Percentiles rank a stretch among this genome's conserved stretches.
Conservation (phyloP, 768 basidiomycete genomes). For the Chalciporus chontae region DNA sequence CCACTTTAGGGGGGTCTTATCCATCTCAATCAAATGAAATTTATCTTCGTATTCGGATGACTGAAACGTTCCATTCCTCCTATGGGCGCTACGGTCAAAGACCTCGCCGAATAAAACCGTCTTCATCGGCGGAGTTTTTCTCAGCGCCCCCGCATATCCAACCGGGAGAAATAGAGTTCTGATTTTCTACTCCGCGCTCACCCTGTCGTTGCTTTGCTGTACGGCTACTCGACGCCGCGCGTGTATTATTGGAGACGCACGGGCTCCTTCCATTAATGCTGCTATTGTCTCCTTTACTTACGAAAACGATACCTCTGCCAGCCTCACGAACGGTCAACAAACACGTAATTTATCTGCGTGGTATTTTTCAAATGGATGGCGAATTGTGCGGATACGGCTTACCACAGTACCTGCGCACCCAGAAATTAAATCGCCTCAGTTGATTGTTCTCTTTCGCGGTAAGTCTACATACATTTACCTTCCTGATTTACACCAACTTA, state of each 20-base stretch:
- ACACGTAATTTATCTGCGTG: constrained; percentile 8
- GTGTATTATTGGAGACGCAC: constrained; percentile 22
- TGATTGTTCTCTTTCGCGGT: not conserved
- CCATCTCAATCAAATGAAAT: constrained; percentile 23
- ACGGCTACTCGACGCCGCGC: constrained; percentile 2
- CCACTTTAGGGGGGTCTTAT: constrained; percentile 16
- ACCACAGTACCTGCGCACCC: not conserved
- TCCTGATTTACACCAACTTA: not conserved
- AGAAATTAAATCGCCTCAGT: not conserved
- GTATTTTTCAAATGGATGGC: not conserved
- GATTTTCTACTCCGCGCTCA: not conserved
- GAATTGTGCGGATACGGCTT: not conserved
- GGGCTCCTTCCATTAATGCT: not conserved
- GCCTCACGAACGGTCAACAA: constrained; percentile 14
- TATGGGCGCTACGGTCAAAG: constrained; percentile 8
- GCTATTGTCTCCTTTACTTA: constrained; percentile 2
- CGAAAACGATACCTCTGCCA: constrained; percentile 9
- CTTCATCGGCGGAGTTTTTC: not conserved
- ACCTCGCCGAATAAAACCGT: not conserved
- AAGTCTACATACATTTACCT: not conserved
- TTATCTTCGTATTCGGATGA: not conserved
- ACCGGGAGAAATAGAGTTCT: not conserved
- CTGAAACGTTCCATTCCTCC: constrained; percentile 13
- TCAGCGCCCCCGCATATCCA: constrained; percentile 7
- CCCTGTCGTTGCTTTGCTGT: not conserved